phyloP scores from a whole-genome alignment of 208 protist genomes.

The Crithidia mellificae region DNA sequence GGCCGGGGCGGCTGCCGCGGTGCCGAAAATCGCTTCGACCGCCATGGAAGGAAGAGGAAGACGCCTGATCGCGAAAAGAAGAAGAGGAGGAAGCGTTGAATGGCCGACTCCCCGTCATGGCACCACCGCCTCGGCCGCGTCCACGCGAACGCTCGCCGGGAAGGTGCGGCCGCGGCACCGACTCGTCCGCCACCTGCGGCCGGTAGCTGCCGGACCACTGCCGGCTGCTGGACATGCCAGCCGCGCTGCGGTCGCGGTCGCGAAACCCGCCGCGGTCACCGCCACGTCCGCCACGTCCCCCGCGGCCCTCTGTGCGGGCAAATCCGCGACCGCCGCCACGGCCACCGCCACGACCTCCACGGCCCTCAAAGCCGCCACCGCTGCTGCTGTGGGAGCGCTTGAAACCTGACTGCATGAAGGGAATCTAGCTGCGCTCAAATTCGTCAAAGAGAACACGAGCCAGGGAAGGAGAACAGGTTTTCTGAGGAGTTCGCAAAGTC shows the following conservation, averaged over 20 bases:
- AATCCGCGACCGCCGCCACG: constrained; percentile 17
- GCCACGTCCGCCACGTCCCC: constrained; percentile 15
- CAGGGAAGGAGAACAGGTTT: too few relatives aligned
- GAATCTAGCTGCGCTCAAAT: not conserved
- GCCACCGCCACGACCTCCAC: constrained; percentile 7
- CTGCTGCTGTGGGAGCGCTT: constrained; percentile 32
- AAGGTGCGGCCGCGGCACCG: constrained; percentile 34
- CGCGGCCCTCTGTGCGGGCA: constrained; percentile 13
- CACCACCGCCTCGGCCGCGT: constrained; percentile 4
- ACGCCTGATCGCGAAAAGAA: too few relatives aligned
- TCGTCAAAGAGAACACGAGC: too few relatives aligned
- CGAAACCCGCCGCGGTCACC: constrained; percentile 14
- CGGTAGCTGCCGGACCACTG: constrained; percentile 44
- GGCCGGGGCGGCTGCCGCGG: not conserved
- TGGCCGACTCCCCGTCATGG: not conserved
- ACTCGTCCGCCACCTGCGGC: constrained; percentile 56
- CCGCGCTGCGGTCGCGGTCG: constrained; percentile 32
- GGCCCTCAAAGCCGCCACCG: constrained; percentile 10
- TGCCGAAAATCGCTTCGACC: not conserved
- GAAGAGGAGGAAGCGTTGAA: not conserved
- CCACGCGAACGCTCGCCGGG: constrained; percentile 21
- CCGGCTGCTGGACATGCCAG: constrained; percentile 38
- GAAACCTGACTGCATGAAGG: constrained; percentile 31
- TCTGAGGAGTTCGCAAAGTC: too few relatives aligned
- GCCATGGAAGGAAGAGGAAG: constrained; percentile 2